Percentiles rank a stretch among this genome's conserved stretches.
These are phyloP conservation scores for Lactarius deliciosus DNA, from an alignment of 768 basidiomycete species.

Conservation along the genomic window DNA sequence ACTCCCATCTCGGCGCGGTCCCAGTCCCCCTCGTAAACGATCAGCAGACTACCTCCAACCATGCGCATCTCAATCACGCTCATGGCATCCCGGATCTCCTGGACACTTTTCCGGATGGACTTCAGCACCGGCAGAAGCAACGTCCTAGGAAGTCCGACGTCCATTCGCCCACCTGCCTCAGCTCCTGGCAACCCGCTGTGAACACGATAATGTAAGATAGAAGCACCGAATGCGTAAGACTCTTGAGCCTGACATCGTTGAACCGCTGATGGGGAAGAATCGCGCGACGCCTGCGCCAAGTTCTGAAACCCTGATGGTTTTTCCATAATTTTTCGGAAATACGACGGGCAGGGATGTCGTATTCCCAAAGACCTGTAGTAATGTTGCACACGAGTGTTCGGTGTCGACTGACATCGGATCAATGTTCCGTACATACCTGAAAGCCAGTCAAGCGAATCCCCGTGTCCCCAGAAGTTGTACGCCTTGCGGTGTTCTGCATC, in stretches of 20 bases:
- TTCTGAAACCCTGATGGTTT: conserved; percentile 62
- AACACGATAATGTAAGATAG: conserved; percentile 20
- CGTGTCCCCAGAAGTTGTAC: conserved; percentile 70
- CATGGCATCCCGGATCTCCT: conserved; percentile 51
- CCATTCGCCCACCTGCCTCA: conserved; percentile 28
- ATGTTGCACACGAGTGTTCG: conserved; percentile 40
- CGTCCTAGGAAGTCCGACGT: conserved; percentile 54
- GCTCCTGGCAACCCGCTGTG: conserved; percentile 18
- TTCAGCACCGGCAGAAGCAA: conserved; percentile 58
- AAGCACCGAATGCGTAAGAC: neutral
- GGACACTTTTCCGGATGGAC: conserved; percentile 51
- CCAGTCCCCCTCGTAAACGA: conserved; percentile 73
- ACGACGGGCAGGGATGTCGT: conserved; percentile 45
- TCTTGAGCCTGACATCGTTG: conserved; percentile 20
- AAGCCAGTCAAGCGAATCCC: conserved; percentile 89
- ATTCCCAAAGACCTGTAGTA: conserved; percentile 35
- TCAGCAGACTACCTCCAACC: conserved; percentile 76
- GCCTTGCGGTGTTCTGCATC: conserved; percentile 68
- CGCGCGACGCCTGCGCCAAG: conserved; percentile 72
- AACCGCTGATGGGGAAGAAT: conserved; percentile 66
- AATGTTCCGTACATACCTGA: conserved; percentile 53
- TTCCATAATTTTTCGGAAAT: conserved; percentile 78
- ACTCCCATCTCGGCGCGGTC: conserved; percentile 21
- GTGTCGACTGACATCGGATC: neutral
- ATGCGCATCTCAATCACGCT: conserved; percentile 67